Conservation (phyloP, 208 protist species). For the Trypanosoma scelopori region DNA sequence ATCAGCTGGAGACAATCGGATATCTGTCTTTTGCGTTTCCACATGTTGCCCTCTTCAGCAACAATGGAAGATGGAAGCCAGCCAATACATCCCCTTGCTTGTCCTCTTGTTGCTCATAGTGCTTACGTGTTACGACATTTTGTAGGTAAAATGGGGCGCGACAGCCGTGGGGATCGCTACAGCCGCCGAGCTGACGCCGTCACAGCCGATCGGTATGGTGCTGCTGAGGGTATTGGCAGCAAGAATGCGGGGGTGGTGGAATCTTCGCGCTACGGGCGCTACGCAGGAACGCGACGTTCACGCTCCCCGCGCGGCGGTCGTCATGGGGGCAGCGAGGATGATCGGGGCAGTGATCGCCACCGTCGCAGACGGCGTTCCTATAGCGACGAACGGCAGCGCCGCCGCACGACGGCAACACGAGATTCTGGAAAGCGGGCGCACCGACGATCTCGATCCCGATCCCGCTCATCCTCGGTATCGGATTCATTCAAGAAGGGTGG, state of each 20-base stretch:
- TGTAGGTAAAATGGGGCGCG: conserved; percentile 26
- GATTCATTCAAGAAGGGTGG: not conserved
- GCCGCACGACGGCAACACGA: not conserved
- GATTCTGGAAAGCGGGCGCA: conserved; percentile 1
- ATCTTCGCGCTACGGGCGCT: conserved; percentile 26
- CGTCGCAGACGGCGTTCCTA: conserved; percentile 5
- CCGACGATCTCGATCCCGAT: conserved; percentile 16
- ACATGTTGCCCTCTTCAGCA: conserved; percentile 14
- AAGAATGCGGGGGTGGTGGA: not conserved
- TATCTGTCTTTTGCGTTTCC: conserved; percentile 17
- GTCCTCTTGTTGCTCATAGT: conserved; percentile 4
- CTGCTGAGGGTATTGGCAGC: not conserved
- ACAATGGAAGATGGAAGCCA: no score
- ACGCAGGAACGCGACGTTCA: conserved; percentile 15
- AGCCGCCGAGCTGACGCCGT: conserved; percentile 7
- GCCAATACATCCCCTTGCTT: not conserved
- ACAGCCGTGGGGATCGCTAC: conserved; percentile 34
- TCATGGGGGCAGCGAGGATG: not conserved
- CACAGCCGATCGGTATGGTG: conserved; percentile 3
- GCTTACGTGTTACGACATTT: not conserved
- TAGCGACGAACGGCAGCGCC: conserved; percentile 17
- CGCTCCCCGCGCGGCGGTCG: conserved; percentile 7
- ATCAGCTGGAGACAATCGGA: not conserved
- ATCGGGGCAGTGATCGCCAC: conserved; percentile 13
- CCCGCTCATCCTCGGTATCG: conserved; percentile 10